phyloP scores from a whole-genome alignment of 192 early-diverging fungal species.

The Linnemannia zychae region DNA sequence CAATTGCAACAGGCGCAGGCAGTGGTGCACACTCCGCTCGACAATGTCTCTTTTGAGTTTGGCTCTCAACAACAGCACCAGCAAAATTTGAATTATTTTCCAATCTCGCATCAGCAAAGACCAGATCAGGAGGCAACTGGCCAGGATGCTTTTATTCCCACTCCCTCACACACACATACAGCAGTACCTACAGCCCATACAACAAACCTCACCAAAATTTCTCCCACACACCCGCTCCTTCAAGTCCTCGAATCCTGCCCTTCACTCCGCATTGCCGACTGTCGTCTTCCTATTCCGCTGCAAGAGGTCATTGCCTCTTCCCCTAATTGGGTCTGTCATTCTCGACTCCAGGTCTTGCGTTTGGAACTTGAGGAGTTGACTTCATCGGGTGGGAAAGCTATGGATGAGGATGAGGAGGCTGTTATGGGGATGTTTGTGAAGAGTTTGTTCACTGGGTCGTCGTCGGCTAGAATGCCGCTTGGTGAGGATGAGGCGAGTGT shows the following conservation, averaged over 20 bases:
- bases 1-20: too few relatives aligned
- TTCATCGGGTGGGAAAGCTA: neutral
- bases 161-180: neutral
- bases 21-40: neutral
- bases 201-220: neutral
- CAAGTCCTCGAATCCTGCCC: slow-evolving; percentile 18
- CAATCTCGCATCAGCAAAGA: neutral
- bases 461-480: slow-evolving; percentile 3
- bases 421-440: slow-evolving; percentile 33
- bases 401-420: slow-evolving; percentile 4
- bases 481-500: neutral
- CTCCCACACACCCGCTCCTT: neutral
- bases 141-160: neutral
- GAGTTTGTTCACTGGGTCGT: slow-evolving; percentile 1
- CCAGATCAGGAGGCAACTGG: neutral
- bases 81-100: neutral
- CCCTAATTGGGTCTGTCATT: slow-evolving; percentile 6
- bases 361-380: slow-evolving; percentile 14
- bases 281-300: neutral
- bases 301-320: slow-evolving; percentile 15
- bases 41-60: neutral
- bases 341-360: neutral
- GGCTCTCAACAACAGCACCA: neutral
- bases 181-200: slow-evolving; percentile 4
- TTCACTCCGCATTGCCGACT: neutral